A percentile compares a stretch with the other conserved stretches of the same genome.
phyloP scores from a whole-genome alignment of 2,329 filamentous ascomycete genomes.

The Pseudocercospora crystallina region DNA sequence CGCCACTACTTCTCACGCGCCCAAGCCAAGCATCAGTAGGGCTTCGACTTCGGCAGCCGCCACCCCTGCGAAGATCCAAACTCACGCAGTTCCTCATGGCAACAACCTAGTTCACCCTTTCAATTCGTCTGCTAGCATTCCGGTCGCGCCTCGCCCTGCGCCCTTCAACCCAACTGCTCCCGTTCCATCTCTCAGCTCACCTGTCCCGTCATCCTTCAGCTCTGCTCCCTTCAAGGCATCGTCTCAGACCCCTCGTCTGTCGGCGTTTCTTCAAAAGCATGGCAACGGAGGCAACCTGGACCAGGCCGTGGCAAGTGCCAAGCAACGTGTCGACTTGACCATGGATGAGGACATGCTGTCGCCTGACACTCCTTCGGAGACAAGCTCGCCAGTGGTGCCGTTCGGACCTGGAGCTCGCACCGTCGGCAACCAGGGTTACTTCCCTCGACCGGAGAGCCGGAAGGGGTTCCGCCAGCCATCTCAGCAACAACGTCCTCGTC shows the following conservation, averaged over 20 bases:
- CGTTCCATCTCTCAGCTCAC: slow-evolving; percentile 5
- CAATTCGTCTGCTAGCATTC: slow-evolving; percentile 23
- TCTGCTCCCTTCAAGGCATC: slow-evolving; percentile 37
- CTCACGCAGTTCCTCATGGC: background rate
- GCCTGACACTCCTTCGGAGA: slow-evolving; percentile 23
- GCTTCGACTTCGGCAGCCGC: slow-evolving; percentile 15
- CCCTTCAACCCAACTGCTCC: slow-evolving; percentile 16
- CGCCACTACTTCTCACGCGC: slow-evolving; percentile 11
- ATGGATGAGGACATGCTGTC: slow-evolving; percentile 32
- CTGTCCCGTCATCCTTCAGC: slow-evolving; percentile 4
- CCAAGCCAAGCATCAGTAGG: slow-evolving; percentile 17
- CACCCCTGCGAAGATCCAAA: slow-evolving; percentile 20
- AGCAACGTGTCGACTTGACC: slow-evolving; percentile 36
- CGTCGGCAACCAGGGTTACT: slow-evolving; percentile 14
- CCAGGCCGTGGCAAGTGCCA: slow-evolving; percentile 30
- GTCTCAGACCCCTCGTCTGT: slow-evolving; percentile 44
- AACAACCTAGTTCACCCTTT: slow-evolving; percentile 32
- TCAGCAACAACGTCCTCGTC: slow-evolving; percentile 29
- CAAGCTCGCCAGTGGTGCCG: slow-evolving; percentile 23
- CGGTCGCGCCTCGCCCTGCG: slow-evolving; percentile 16
- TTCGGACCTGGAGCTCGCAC: slow-evolving; percentile 21
- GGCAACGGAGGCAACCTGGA: slow-evolving; percentile 42
- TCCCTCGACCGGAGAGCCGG: slow-evolving; percentile 28
- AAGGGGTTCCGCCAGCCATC: slow-evolving; percentile 31
- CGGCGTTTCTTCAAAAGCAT: slow-evolving; percentile 40